Conservation (phyloP, 176 grass and related monocot genomes). For the Guadua angustifolia region DNA sequence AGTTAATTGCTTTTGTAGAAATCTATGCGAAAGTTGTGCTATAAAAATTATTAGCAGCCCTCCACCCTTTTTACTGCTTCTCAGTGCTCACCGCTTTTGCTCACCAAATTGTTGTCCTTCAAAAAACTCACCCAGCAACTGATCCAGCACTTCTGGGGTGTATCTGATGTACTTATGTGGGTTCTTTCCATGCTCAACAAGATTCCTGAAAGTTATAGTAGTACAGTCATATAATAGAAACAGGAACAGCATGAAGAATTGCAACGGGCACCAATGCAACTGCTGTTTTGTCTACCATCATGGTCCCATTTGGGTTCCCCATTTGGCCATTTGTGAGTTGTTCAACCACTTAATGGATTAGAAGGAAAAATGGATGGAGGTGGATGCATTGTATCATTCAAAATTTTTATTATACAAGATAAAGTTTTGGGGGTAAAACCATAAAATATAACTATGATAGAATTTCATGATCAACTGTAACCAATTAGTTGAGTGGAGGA, state of each 20-base stretch:
- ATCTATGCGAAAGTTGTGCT: conserved; percentile 26
- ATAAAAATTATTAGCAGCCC: conserved; percentile 32
- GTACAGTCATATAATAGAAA: conserved; percentile 23
- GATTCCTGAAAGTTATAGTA: conserved; percentile 47
- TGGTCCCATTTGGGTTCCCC: not conserved
- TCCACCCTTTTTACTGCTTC: conserved; percentile 6
- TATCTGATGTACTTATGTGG: conserved; percentile 71
- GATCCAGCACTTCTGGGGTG: conserved; percentile 58
- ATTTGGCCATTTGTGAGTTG: conserved; percentile 7
- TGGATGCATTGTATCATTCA: not conserved
- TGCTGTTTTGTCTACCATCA: not conserved
- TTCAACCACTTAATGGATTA: conserved; percentile 19
- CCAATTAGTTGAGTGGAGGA: conserved; percentile 10
- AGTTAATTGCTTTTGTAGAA: conserved; percentile 31
- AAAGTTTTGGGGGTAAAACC: conserved; percentile 2
- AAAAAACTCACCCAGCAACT: conserved; percentile 67
- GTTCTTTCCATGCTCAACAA: conserved; percentile 69
- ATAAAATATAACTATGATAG: not conserved
- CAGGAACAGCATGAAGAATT: conserved; percentile 20
- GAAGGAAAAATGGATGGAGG: conserved; percentile 11
- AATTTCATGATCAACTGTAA: conserved; percentile 15
- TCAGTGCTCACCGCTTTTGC: conserved; percentile 50
- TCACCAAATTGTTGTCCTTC: conserved; percentile 59
- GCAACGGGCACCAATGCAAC: not conserved
- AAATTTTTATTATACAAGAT: not conserved